Base-by-base conservation (phyloP, 192 early-diverging fungal genomes). In the Coemansia sp. region DNA sequence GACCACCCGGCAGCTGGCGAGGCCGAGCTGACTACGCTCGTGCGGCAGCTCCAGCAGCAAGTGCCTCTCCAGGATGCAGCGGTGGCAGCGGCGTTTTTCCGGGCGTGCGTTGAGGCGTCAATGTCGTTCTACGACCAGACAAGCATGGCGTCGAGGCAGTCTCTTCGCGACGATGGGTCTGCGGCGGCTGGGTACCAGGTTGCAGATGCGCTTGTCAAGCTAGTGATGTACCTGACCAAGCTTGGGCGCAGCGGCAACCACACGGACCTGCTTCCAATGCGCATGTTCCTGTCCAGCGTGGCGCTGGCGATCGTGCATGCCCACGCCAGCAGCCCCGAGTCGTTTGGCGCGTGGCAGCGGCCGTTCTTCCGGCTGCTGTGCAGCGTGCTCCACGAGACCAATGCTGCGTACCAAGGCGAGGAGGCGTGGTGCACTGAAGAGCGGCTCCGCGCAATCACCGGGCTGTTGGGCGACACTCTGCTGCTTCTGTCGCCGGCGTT, bases 341-440 rank as follows among this genome's bases (percentile, higher is more conserved):
- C 90, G 46, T 98, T 98, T 87, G 91, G 64, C 9, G 52, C 66
- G 34, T 71, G 95, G 78, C 97, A 98, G 77, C 80, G 89, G 62
- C 93, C 95, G 0, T 95, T 94, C 85, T 92, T 95, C 78, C 89
- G 97, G 41, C 79, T 99, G 33, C 89, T 99, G 64, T 90, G 93
- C 41, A 89, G 89, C 29, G 74, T 97, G 29, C 80, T 97, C 53
- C 87, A 91, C 66, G 95, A 99, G 63, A 81, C 95, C 8, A 77
- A 85, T 47, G 53, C 72, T 10, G 70, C 79, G 20, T 50, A 43
- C 36, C 74, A 71, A 55, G 66, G 46, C 24, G 70, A 64, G 13
- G 75, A 79, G 62, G 31, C 70, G 22, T 83, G 80, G 80, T 78
- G 75, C 65, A 62, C 69, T 15, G 49, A 62, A 15, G 64, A 74